Evolutionary conservation across 495 filamentous ascomycete species (phyloP).

Genomic region (Tuber magnatum): DNA sequence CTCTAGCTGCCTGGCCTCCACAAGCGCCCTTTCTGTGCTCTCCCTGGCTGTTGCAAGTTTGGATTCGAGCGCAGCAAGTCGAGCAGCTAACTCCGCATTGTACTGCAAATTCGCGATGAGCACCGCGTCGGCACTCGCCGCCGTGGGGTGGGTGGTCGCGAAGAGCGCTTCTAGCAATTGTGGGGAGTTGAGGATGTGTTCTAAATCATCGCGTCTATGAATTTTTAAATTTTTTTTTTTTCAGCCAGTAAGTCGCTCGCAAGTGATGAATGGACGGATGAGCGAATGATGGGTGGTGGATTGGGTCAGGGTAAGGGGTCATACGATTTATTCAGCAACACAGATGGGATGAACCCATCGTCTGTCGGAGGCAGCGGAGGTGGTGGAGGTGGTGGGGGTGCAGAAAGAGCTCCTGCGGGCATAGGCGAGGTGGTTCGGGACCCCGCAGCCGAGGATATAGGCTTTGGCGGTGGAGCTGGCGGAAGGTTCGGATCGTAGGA

Average conservation of each 20-base stretch:
- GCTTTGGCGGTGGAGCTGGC: constrained; percentile 66
- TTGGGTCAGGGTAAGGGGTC: constrained; percentile 24
- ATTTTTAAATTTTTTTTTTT: background rate
- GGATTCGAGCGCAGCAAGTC: constrained; percentile 52
- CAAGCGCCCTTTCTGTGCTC: constrained; percentile 67
- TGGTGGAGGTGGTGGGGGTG: constrained; percentile 42
- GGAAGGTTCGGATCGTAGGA: constrained; percentile 51
- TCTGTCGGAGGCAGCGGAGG: constrained; percentile 45
- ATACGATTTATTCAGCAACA: constrained; percentile 70
- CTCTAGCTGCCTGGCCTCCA: constrained; percentile 76
- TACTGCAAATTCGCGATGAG: constrained; percentile 57
- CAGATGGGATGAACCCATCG: constrained; percentile 57
- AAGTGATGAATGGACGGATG: background rate
- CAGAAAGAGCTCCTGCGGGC: constrained; percentile 40
- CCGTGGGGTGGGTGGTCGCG: constrained; percentile 63
- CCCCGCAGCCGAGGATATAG: constrained; percentile 60
- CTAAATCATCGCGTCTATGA: constrained; percentile 50
- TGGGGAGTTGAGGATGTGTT: constrained; percentile 56
- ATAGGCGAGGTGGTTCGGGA: constrained; percentile 52
- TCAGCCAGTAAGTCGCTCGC: background rate
- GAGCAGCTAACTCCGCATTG: constrained; percentile 61
- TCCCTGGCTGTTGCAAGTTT: constrained; percentile 58
- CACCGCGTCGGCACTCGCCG: constrained; percentile 49
- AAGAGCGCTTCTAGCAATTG: constrained; percentile 56
- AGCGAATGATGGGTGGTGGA: background rate